These are phyloP conservation scores for Nicotiana sylvestris DNA, from an alignment of 257 asterid species.

Conservation along the genomic window DNA sequence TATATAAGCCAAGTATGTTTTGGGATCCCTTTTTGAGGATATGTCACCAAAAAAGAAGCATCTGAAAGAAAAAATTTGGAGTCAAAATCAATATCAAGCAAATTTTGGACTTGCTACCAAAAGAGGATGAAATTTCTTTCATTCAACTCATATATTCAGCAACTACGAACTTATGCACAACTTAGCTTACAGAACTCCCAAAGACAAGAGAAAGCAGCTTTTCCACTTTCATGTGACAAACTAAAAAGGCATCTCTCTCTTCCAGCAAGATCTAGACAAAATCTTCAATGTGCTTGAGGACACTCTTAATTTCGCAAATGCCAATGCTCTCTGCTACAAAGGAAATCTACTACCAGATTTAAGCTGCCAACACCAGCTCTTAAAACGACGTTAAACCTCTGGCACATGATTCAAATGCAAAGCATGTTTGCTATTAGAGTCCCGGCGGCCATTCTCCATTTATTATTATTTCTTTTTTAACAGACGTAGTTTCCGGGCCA, in stretches of 20 bases:
- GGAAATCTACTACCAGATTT: background rate
- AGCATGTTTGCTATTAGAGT: background rate
- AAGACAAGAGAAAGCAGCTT: background rate
- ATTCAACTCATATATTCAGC: background rate
- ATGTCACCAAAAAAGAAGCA: constrained; percentile 90
- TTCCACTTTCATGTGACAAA: background rate
- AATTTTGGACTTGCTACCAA: background rate
- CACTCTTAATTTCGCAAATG: background rate
- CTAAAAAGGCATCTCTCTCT: background rate
- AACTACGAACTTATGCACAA: background rate
- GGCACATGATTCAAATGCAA: background rate
- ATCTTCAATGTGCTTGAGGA: background rate
- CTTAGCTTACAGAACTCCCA: background rate
- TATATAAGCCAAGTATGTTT: constrained; percentile 53
- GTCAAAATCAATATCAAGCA: background rate
- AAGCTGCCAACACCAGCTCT: background rate
- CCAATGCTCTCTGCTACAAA: background rate
- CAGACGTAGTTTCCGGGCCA: too few species aligned
- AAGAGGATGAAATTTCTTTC: constrained; percentile 6
- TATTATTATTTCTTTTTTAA: too few species aligned
- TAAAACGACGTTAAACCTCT: background rate
- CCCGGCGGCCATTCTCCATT: background rate
- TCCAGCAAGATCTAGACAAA: background rate
- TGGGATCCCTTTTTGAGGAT: constrained; percentile 87
- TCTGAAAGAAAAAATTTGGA: constrained; percentile 38